Conservation (phyloP, 1,284 basidiomycete species). For the Schizophyllum commune region DNA sequence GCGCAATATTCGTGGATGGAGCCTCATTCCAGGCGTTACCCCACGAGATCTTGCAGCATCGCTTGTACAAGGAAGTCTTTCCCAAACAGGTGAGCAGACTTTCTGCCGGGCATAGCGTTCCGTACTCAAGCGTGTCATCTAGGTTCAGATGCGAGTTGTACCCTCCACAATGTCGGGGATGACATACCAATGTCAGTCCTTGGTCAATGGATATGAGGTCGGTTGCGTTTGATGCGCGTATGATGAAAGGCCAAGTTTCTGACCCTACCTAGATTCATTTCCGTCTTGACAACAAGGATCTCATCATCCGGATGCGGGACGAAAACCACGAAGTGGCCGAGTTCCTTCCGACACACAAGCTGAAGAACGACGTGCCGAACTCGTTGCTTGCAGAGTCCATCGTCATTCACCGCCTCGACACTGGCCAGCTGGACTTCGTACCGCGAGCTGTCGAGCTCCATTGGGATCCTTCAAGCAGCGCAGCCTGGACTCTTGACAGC, state of each 20-base stretch:
- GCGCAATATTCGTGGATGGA: conserved; percentile 34
- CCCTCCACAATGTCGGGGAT: conserved; percentile 17
- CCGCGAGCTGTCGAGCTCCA: background rate
- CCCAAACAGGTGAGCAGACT: conserved; percentile 16
- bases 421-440: conserved; percentile 2
- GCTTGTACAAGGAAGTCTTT: conserved; percentile 22
- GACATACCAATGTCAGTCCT: conserved; percentile 4
- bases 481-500: conserved; percentile 1
- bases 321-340: background rate
- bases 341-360: background rate
- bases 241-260: background rate
- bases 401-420: conserved; percentile 1
- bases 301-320: conserved; percentile 6
- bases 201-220: conserved; percentile 5
- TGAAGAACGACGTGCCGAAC: conserved; percentile 6
- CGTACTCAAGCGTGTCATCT: background rate
- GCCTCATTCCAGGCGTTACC: conserved; percentile 32
- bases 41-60: conserved; percentile 20
- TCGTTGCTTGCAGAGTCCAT: background rate
- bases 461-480: background rate
- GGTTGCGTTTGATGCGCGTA: background rate
- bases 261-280: conserved; percentile 4
- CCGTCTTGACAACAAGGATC: background rate
- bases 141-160: conserved; percentile 24
- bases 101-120: background rate